Evolutionary conservation across 345 rosid species (phyloP).

Genomic region (Luvunga scandens): DNA sequence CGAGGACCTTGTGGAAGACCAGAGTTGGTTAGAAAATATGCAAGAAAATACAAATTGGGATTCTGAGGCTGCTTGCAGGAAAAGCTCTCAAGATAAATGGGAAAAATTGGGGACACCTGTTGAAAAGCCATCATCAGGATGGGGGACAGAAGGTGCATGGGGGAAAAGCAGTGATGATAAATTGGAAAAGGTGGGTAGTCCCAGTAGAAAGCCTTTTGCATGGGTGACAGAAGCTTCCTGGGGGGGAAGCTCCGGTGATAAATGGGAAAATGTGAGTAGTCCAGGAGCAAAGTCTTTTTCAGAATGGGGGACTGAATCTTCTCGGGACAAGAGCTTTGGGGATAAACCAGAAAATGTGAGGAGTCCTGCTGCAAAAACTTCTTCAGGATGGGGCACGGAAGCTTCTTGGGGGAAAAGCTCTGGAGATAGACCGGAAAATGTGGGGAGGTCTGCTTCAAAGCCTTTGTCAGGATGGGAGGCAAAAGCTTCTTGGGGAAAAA

Average conservation of each 20-base stretch:
- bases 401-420: background rate
- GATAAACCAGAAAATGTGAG: background rate
- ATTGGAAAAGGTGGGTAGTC: background rate
- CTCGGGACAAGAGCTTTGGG: background rate
- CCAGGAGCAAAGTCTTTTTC: background rate
- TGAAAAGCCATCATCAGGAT: background rate
- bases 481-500: conserved; percentile 21
- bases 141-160: background rate
- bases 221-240: background rate
- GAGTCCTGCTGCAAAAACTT: background rate
- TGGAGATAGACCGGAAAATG: background rate
- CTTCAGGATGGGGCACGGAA: background rate
- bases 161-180: background rate
- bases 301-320: background rate
- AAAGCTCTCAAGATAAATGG: background rate
- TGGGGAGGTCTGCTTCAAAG: background rate
- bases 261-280: background rate
- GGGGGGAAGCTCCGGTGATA: background rate
- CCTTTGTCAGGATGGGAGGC: conserved; percentile 22
- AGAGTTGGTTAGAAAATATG: conserved; percentile 28
- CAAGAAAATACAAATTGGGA: conserved; percentile 34
- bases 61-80: background rate
- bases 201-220: background rate
- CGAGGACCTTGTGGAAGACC: conserved; percentile 58
- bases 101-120: background rate